These are phyloP conservation scores for Polysphondylium violaceum DNA, from an alignment of 78 protist genomes.

Conservation along the genomic window DNA sequence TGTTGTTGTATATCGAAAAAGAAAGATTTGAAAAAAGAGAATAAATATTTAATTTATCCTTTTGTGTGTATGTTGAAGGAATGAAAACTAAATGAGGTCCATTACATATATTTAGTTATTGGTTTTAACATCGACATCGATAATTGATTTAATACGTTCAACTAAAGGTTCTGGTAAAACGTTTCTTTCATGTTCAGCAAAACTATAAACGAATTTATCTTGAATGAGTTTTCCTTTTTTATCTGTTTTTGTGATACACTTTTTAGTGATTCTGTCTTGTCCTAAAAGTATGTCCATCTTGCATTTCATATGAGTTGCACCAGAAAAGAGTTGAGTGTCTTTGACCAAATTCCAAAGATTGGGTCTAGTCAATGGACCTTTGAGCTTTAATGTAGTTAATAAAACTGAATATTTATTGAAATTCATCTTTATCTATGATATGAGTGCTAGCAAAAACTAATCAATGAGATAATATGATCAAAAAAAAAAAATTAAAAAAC, in stretches of 20 bases:
- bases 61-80: too few relatives aligned
- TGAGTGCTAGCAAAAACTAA: not conserved
- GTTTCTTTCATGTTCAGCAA: not conserved
- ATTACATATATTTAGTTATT: too few relatives aligned
- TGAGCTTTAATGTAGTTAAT: constrained; percentile 16
- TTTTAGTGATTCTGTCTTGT: constrained; percentile 5
- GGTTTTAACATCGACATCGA: not conserved
- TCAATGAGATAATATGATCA: not conserved
- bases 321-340: not conserved
- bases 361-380: constrained; percentile 39
- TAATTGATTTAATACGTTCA: not conserved
- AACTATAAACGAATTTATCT: not conserved
- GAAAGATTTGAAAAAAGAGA: too few relatives aligned
- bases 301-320: constrained; percentile 1
- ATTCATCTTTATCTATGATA: not conserved
- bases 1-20: too few relatives aligned
- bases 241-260: not conserved
- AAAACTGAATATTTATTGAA: constrained; percentile 37
- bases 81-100: too few relatives aligned
- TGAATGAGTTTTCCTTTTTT: not conserved
- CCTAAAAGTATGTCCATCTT: constrained; percentile 5
- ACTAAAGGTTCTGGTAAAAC: not conserved
- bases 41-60: too few relatives aligned
- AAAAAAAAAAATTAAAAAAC: not conserved
- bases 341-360: constrained; percentile 6